Evolutionary conservation across 345 rosid species (phyloP).

Genomic region (Passiflora organensis): DNA sequence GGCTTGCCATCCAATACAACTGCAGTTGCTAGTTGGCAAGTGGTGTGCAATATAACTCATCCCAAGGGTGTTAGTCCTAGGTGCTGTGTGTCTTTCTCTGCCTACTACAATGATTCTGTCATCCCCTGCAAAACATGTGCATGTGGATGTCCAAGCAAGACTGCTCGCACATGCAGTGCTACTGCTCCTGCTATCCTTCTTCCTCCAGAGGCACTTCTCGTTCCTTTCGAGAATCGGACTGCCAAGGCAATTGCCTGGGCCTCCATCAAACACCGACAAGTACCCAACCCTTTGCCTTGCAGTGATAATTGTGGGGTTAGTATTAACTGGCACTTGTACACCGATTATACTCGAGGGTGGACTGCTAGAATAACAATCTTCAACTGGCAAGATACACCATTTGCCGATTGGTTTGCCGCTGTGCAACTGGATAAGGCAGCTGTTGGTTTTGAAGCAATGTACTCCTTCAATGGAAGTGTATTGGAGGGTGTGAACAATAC

Average conservation of each 20-base stretch:
- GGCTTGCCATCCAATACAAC: conserved; percentile 61
- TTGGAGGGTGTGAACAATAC: conserved; percentile 48
- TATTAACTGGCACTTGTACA: conserved; percentile 78
- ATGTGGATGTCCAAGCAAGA: conserved; percentile 68
- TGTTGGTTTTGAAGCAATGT: conserved; percentile 69
- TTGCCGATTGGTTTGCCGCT: conserved; percentile 87
- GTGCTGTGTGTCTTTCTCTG: conserved; percentile 90
- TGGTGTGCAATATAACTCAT: conserved; percentile 85
- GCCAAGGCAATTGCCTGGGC: conserved; percentile 65
- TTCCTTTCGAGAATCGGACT: conserved; percentile 84
- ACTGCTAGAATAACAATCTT: conserved; percentile 80
- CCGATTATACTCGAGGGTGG: conserved; percentile 82
- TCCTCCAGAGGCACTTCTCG: conserved; percentile 73
- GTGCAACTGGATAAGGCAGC: conserved; percentile 57
- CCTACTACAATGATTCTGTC: conserved; percentile 83
- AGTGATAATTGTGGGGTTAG: conserved; percentile 90
- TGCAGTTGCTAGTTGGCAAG: conserved; percentile 89
- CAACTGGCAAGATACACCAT: conserved; percentile 74
- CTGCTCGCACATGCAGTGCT: conserved; percentile 57
- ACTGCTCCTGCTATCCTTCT: conserved; percentile 65
- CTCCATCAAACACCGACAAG: conserved; percentile 38
- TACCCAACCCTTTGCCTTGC: conserved; percentile 81
- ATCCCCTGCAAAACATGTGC: conserved; percentile 86
- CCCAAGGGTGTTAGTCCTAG: conserved; percentile 59
- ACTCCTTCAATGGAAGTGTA: conserved; percentile 68